Conservation (phyloP, 2,329 filamentous ascomycete species). For the Dothistroma septosporum region DNA sequence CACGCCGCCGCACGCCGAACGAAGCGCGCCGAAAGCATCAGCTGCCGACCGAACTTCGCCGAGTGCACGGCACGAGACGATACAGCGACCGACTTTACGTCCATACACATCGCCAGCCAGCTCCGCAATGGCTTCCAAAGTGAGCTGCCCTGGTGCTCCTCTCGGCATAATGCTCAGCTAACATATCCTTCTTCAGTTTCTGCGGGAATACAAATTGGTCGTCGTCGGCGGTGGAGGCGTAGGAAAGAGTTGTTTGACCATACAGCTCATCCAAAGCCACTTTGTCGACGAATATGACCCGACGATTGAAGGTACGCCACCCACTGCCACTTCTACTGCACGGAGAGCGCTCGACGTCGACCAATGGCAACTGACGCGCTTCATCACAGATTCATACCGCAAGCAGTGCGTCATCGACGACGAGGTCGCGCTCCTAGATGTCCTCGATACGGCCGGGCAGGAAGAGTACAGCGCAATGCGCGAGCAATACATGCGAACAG, state of each 20-base stretch:
- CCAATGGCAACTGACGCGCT: slow-evolving; percentile 10
- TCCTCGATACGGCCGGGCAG: slow-evolving; percentile 95
- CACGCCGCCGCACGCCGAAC: neutral
- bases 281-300: slow-evolving; percentile 99
- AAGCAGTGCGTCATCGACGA: slow-evolving; percentile 99
- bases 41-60: slow-evolving; percentile 3
- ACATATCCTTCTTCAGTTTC: slow-evolving; percentile 39
- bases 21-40: neutral
- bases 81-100: slow-evolving; percentile 4
- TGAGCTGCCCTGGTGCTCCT: slow-evolving; percentile 20
- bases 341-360: neutral
- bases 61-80: slow-evolving; percentile 1
- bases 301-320: slow-evolving; percentile 83
- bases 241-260: slow-evolving; percentile 98
- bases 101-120: neutral
- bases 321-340: slow-evolving; percentile 3
- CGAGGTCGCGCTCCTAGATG: slow-evolving; percentile 93
- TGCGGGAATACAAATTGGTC: slow-evolving; percentile 60
- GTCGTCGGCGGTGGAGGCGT: slow-evolving; percentile 98
- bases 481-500: slow-evolving; percentile 99
- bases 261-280: slow-evolving; percentile 76
- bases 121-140: slow-evolving; percentile 35
- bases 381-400: slow-evolving; percentile 84
- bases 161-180: slow-evolving; percentile 5
- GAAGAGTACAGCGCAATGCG: slow-evolving; percentile 99